Percentiles rank a stretch among this genome's conserved stretches.
These are phyloP conservation scores for Aspergillus oerlinghausenensis DNA, from an alignment of 2,329 filamentous ascomycete species.

Conservation along the genomic window DNA sequence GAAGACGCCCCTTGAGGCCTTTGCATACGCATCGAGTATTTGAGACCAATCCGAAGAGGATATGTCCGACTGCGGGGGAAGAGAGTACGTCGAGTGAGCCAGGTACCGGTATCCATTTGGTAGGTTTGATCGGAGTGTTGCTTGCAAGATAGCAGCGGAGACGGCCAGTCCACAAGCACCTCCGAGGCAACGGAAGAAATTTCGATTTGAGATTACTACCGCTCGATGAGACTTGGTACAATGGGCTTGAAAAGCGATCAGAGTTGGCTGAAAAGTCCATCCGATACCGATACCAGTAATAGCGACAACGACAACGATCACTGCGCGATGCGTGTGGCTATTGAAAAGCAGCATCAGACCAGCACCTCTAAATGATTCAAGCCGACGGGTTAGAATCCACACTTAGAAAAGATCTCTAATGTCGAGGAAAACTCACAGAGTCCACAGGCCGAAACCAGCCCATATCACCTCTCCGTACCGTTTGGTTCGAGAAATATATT, in stretches of 20 bases:
- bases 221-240: conserved; percentile 54
- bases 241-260: conserved; percentile 58
- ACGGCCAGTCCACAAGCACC: conserved; percentile 56
- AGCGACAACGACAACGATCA: conserved; percentile 49
- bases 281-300: conserved; percentile 53
- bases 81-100: conserved; percentile 38
- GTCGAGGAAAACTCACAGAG: conserved; percentile 30
- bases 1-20: conserved; percentile 53
- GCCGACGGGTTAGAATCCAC: conserved; percentile 1
- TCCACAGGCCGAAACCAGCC: conserved; percentile 44
- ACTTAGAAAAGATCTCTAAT: too few species aligned
- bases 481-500: conserved; percentile 54
- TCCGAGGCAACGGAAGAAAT: conserved; percentile 58
- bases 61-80: conserved; percentile 25
- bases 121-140: conserved; percentile 35
- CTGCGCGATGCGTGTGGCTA: conserved; percentile 40
- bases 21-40: conserved; percentile 50
- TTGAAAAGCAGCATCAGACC: conserved; percentile 51
- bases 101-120: conserved; percentile 35
- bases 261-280: conserved; percentile 48
- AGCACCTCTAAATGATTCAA: conserved; percentile 34
- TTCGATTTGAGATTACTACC: conserved; percentile 58
- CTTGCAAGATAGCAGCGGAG: conserved; percentile 49
- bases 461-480: conserved; percentile 59
- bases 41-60: conserved; percentile 32